Base-by-base conservation (phyloP, 306 rosid genomes). In the Sechiopsis laciniata region DNA sequence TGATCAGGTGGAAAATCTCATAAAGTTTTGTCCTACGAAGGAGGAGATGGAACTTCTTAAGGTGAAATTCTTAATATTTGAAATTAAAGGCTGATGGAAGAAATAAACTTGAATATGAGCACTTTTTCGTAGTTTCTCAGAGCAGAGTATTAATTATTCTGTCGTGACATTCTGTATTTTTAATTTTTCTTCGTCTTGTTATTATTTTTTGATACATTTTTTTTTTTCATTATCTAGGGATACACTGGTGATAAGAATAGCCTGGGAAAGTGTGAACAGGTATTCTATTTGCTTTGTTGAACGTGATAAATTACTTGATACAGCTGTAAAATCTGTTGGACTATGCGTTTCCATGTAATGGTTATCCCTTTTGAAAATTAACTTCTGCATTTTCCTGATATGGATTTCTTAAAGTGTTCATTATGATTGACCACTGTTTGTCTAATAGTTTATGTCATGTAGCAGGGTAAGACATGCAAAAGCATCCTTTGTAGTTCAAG, bases 31-130 rank as follows among this genome's bases (percentile, higher is more conserved):
- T 83, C 99, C 99, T 53, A 91, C 99, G 62, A 91, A 95, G 83
- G 99, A 95, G 81, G 99, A 95, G 86, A 95, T 91, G 97, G 97
- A 95, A 62, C 96, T 89, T 83, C 88, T 95, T 74, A 95, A 88
- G 99, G 99, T 95, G 79, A 77, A 71, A 56, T 73, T 81, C 73
- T 17, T 20, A 54, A 32, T 57, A 26, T 4, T 53, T 75, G 42
- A 26, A 10, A 50, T 26, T 52, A 70, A 26, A 10, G 20, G 40
- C 46, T 5, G 15, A 26, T 14, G 56, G 56, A 52, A 24, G 60
- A 52, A 70, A 24, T 50, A 70, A 70, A 16, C 59, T 51, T 52
- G 48, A 70, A 12, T 70, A 21, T 15, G 57, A 21, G 48, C 48
- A 52, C 17, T 51, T 69, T 51, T 51, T 52, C 60, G n/a, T 24